Conservation (phyloP, 108 stramenopile species). For the Cyclotella baltica region DNA sequence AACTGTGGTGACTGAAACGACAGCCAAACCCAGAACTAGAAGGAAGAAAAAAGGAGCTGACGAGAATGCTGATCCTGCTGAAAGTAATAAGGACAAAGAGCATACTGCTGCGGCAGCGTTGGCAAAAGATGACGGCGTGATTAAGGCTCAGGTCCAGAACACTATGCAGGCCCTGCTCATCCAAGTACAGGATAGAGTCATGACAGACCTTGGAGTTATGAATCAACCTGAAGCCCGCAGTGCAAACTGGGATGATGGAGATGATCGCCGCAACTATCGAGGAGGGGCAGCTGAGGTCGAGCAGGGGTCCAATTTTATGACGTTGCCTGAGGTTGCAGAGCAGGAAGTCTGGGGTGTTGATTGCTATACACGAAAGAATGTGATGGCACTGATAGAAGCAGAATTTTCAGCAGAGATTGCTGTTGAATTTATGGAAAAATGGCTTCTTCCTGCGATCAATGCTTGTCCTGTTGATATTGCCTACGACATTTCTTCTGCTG, state of each 20-base stretch:
- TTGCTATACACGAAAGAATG: constrained; percentile 84
- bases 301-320: constrained; percentile 27
- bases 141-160: constrained; percentile 79
- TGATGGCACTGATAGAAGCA: constrained; percentile 70
- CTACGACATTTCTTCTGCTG: constrained; percentile 74
- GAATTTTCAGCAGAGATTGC: constrained; percentile 71
- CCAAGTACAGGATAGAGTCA: constrained; percentile 82
- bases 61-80: constrained; percentile 7
- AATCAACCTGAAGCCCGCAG: constrained; percentile 76
- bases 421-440: constrained; percentile 78
- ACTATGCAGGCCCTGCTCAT: constrained; percentile 77
- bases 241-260: constrained; percentile 71
- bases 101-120: constrained; percentile 67
- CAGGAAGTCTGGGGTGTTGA: constrained; percentile 93
- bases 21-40: constrained; percentile 18
- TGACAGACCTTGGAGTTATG: constrained; percentile 84
- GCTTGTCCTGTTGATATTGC: constrained; percentile 83
- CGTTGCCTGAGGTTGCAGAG: constrained; percentile 75
- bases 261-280: constrained; percentile 42
- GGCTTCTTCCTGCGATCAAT: constrained; percentile 90
- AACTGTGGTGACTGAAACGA: constrained; percentile 67
- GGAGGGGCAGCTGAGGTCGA: constrained; percentile 49
- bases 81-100: constrained; percentile 54
- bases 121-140: constrained; percentile 82
- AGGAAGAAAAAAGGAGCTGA: constrained; percentile 50